Base-by-base conservation (phyloP, 2,329 filamentous ascomycete genomes). In the Penicillium sp. region DNA sequence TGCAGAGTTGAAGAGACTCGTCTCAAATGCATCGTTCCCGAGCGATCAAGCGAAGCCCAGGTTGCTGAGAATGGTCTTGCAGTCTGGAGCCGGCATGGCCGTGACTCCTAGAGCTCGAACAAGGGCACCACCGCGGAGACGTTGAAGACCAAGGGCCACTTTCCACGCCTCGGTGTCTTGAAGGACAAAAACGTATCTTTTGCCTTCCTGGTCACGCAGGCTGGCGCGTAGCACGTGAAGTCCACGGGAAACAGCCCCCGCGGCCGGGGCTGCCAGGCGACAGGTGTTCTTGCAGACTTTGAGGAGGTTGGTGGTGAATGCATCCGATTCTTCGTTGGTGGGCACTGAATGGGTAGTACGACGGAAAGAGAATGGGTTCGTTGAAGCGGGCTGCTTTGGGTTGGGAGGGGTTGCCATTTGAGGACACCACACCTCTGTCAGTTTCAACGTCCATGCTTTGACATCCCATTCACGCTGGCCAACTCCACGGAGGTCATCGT, bases 401-500 rank as follows among this genome's bases (percentile, higher is more conserved):
- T 58, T 40, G 46, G 53, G 72, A 60, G 55, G 59, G 67, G 69
- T 57, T 69, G 66, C 64, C 73, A 80, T 73, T 67, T 84, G 80
- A 62, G 80, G 77, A 63, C 85, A 90, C 82, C 85, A 88, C 75
- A 93, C 84, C 79, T 97, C 93, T 69, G 94, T 83, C 56, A 86
- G 75, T 73, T 95, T 96, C 71, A 98, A 80, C 38, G 90, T 95
- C 93, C 93, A 97, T 26, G 91, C 90, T 70, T 97, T 97, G 64
- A 97, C 83, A 67, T 98, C 93, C 93, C 93, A 98, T 72, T 98
- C 93, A 50, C 93, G 83, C 71, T 97, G 90, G n/a, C 88, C 84
- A 12, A 96, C 88, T 52, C 84, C 83, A 39, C 90, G 84, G 45
- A 96, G 81, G 67, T 97, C 93, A 67, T 98, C 93, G 66, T 98